phyloP scores from a whole-genome alignment of 495 filamentous ascomycete species.

The Collariella sp. region DNA sequence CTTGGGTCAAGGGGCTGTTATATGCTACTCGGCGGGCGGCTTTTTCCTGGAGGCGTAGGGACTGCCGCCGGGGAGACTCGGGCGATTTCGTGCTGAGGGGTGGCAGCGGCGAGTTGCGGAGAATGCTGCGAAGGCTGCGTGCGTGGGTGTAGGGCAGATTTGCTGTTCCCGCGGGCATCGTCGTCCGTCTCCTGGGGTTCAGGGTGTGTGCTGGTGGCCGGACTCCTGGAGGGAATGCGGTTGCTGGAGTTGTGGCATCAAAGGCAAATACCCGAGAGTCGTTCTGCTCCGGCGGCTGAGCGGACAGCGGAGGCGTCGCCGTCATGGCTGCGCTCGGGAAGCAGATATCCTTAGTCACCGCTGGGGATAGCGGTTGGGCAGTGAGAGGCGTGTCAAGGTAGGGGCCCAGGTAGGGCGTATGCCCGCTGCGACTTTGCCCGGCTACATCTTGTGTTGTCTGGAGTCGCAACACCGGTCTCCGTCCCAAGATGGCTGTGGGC shows the following conservation, averaged over 20 bases:
- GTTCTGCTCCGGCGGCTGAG: slow-evolving; percentile 33
- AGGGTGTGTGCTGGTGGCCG: slow-evolving; percentile 24
- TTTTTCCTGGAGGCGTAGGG: slow-evolving; percentile 41
- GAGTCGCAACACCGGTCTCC: slow-evolving; percentile 37
- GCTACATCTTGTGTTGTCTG: slow-evolving; percentile 31
- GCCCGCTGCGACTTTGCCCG: slow-evolving; percentile 22
- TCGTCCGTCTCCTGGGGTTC: slow-evolving; percentile 31
- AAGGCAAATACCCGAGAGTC: slow-evolving; percentile 34
- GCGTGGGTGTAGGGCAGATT: slow-evolving; percentile 56
- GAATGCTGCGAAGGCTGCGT: slow-evolving; percentile 59
- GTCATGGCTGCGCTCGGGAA: slow-evolving; percentile 27
- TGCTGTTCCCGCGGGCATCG: slow-evolving; percentile 18
- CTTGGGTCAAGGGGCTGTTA: slow-evolving; percentile 45
- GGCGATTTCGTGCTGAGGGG: slow-evolving; percentile 38
- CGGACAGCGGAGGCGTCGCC: slow-evolving; percentile 43
- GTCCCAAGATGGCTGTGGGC: slow-evolving; percentile 30
- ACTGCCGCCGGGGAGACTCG: slow-evolving; percentile 38
- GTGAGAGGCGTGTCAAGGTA: slow-evolving; percentile 40
- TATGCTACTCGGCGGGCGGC: slow-evolving; percentile 43
- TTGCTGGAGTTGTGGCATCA: slow-evolving; percentile 9
- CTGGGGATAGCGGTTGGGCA: slow-evolving; percentile 36
- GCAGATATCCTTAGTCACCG: slow-evolving; percentile 11
- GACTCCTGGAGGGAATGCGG: background rate
- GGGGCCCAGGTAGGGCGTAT: slow-evolving; percentile 36
- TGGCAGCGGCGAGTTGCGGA: slow-evolving; percentile 65